These are phyloP conservation scores for Umbellularia californica DNA, from an alignment of 164 flowering plant genomes.

Conservation along the genomic window DNA sequence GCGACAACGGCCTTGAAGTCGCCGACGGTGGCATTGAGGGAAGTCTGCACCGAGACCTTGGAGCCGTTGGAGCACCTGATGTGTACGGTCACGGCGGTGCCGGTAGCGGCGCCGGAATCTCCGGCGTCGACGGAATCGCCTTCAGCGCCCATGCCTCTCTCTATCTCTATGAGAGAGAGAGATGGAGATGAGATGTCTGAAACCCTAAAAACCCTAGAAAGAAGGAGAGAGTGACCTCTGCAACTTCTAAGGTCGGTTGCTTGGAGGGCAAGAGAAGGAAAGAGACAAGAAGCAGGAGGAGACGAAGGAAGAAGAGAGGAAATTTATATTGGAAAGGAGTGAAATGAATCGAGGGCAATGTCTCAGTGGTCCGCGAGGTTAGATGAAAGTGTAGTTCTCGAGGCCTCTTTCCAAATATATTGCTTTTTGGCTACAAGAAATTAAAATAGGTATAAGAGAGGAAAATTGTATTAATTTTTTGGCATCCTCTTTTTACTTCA, in stretches of 20 bases:
- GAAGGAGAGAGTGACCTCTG: background rate
- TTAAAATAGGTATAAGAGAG: too few species aligned
- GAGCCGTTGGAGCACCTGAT: slow-evolving; percentile 73
- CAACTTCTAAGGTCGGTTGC: too few species aligned
- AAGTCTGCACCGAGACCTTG: slow-evolving; percentile 51
- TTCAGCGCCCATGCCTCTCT: slow-evolving; percentile 43
- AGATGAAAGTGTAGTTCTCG: too few species aligned
- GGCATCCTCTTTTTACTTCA: too few species aligned
- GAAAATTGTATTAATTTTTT: too few species aligned
- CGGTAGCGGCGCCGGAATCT: slow-evolving; percentile 21
- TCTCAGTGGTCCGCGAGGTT: too few species aligned
- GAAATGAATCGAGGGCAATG: too few species aligned
- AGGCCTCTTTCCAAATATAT: too few species aligned
- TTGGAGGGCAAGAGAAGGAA: background rate
- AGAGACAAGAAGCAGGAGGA: background rate
- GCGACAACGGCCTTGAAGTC: slow-evolving; percentile 55
- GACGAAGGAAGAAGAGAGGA: too few species aligned
- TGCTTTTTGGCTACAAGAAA: too few species aligned
- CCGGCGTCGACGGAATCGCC: slow-evolving; percentile 30
- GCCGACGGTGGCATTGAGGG: slow-evolving; percentile 47
- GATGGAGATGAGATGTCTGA: slow-evolving; percentile 3
- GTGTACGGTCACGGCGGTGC: slow-evolving; percentile 30
- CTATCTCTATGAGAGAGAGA: background rate
- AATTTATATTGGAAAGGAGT: too few species aligned
- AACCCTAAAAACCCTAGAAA: slow-evolving; percentile 15